Evolutionary conservation across 768 basidiomycete species (phyloP).

Genomic region (Amanita thiersii): DNA sequence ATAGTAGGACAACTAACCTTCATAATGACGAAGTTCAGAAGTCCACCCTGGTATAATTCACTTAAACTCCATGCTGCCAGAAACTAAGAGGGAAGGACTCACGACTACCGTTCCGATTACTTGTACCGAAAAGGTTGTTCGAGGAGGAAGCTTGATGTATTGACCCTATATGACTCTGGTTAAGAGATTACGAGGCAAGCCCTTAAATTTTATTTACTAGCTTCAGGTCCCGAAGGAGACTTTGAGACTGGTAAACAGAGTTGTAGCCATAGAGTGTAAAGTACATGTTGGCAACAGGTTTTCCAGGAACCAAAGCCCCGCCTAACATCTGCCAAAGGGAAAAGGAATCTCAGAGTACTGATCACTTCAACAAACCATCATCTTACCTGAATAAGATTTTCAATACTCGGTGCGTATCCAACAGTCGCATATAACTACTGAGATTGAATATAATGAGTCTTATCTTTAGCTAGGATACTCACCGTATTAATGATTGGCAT

Average conservation of each 20-base stretch:
- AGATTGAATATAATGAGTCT: too few relatives aligned
- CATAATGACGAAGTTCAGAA: slow-evolving; percentile 47
- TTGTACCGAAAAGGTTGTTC: slow-evolving; percentile 55
- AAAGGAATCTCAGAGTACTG: too few relatives aligned
- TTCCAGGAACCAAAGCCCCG: slow-evolving; percentile 37
- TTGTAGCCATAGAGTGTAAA: slow-evolving; percentile 36
- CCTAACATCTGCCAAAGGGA: slow-evolving; percentile 41
- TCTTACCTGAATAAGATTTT: slow-evolving; percentile 26
- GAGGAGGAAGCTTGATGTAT: slow-evolving; percentile 55
- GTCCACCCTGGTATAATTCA: too few relatives aligned
- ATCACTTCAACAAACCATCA: too few relatives aligned
- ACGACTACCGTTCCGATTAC: slow-evolving; percentile 46
- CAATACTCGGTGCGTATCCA: slow-evolving; percentile 31
- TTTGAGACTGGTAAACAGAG: slow-evolving; percentile 37
- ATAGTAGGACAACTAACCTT: too few relatives aligned
- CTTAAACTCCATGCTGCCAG: too few relatives aligned
- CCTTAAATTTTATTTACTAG: slow-evolving; percentile 31
- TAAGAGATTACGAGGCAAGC: too few relatives aligned
- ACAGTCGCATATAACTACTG: slow-evolving; percentile 46
- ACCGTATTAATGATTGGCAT: slow-evolving; percentile 18
- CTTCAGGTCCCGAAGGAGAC: slow-evolving; percentile 54
- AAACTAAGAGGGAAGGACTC: too few relatives aligned
- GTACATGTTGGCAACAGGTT: slow-evolving; percentile 44
- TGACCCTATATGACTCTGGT: slow-evolving; percentile 20
- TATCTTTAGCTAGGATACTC: too few relatives aligned